phyloP scores from a whole-genome alignment of 2,329 filamentous ascomycete genomes.

The Alternaria angustiovoidea region DNA sequence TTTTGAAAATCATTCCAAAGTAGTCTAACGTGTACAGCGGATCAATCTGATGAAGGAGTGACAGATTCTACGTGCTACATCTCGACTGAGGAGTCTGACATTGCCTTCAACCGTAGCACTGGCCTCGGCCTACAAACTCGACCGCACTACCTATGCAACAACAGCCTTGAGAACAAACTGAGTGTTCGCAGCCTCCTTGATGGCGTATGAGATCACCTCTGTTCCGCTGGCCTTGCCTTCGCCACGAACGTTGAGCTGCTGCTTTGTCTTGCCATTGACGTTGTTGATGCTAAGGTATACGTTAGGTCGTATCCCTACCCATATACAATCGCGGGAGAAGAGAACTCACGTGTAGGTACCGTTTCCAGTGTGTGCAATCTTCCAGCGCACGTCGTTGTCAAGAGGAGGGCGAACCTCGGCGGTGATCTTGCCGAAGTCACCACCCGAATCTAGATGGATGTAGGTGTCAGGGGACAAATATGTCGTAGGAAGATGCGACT shows the following conservation, averaged over 20 bases:
- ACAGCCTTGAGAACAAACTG: constrained; percentile 6
- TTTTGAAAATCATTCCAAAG: neutral
- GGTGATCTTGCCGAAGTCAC: too few species aligned
- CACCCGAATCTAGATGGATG: neutral
- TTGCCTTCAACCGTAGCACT: neutral
- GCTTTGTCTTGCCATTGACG: neutral
- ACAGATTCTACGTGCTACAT: neutral
- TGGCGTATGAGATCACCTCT: neutral
- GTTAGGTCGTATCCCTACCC: neutral
- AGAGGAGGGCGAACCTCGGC: neutral
- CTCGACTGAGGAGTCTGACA: neutral
- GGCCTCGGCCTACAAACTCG: neutral
- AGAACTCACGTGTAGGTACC: neutral
- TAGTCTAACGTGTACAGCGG: neutral
- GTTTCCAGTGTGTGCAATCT: neutral
- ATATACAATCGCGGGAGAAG: neutral
- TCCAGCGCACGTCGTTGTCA: constrained; percentile 2
- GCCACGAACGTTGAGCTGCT: constrained; percentile 4
- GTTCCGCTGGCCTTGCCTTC: neutral
- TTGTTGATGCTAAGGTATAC: constrained; percentile 4
- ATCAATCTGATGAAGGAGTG: neutral
- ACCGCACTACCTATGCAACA: neutral
- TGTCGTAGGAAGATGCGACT: neutral
- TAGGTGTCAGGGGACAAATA: neutral
- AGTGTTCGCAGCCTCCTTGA: neutral